phyloP scores from a whole-genome alignment of 2,329 filamentous ascomycete genomes.

The Claviceps quebecensis region DNA sequence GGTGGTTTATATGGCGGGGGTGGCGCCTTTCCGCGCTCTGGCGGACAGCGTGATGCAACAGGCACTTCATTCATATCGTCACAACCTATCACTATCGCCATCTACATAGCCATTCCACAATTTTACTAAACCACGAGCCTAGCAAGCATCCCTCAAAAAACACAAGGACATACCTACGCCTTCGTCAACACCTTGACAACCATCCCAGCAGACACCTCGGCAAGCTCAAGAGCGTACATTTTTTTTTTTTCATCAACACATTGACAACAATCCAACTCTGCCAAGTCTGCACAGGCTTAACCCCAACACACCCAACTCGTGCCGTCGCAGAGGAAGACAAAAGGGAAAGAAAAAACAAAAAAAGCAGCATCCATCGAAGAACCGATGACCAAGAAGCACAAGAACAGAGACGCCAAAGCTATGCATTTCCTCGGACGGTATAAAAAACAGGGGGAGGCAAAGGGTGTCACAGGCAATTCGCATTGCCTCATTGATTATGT shows the following conservation, averaged over 20 bases:
- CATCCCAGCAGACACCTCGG: not conserved
- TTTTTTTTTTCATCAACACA: not conserved
- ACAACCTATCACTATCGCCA: too few species aligned
- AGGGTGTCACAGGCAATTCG: not conserved
- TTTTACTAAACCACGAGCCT: too few species aligned
- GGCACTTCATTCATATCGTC: too few species aligned
- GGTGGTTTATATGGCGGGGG: too few species aligned
- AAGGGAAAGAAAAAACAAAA: not conserved
- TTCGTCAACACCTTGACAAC: too few species aligned
- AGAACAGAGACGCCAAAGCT: slow-evolving; percentile 1
- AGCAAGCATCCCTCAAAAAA: too few species aligned
- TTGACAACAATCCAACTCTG: not conserved
- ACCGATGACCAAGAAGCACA: not conserved
- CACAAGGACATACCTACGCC: too few species aligned
- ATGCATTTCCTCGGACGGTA: not conserved
- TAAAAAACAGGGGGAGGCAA: not conserved
- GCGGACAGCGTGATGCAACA: too few species aligned
- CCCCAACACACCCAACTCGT: not conserved
- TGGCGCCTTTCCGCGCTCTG: too few species aligned
- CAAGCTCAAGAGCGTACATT: not conserved
- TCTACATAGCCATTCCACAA: too few species aligned
- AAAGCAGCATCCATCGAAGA: not conserved
- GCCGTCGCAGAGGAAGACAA: not conserved
- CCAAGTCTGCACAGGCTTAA: not conserved
- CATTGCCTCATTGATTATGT: not conserved